Conservation (phyloP, 257 asterid species). For the Petunia secreta region DNA sequence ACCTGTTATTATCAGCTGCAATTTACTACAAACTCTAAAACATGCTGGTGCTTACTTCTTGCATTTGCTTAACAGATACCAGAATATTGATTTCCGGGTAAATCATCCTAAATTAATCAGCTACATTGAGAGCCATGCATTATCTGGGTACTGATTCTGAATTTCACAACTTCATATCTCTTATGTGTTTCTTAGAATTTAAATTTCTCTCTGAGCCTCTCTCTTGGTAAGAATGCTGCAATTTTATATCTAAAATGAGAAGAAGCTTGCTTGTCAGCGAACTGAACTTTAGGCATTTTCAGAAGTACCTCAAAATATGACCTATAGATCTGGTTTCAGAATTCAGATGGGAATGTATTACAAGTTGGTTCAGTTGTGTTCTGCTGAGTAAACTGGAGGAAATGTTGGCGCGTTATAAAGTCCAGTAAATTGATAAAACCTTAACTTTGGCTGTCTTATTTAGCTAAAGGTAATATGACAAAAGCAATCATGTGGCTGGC, state of each 20-base stretch:
- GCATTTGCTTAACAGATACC: slow-evolving; percentile 28
- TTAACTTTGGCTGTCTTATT: background rate
- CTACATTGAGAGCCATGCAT: slow-evolving; percentile 27
- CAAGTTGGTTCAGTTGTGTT: background rate
- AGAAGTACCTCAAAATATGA: slow-evolving; percentile 16
- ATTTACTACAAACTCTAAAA: background rate
- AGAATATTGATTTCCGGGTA: slow-evolving; percentile 32
- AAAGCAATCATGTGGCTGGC: slow-evolving; percentile 2
- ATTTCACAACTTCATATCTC: background rate
- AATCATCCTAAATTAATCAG: slow-evolving; percentile 25
- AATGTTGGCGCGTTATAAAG: background rate
- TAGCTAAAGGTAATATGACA: background rate
- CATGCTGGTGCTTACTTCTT: slow-evolving; percentile 3
- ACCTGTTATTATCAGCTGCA: background rate
- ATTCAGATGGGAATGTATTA: too few relatives aligned
- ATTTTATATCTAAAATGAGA: background rate
- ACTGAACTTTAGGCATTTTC: background rate
- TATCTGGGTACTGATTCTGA: slow-evolving; percentile 25
- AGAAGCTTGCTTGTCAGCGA: background rate
- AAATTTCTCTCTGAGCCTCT: slow-evolving; percentile 16
- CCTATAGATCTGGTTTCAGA: slow-evolving; percentile 11
- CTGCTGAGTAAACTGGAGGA: slow-evolving; percentile 17
- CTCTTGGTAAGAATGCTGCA: background rate
- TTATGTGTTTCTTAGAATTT: background rate
- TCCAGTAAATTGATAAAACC: background rate